Percentiles rank a stretch among this genome's conserved stretches.
phyloP scores from a whole-genome alignment of 495 filamentous ascomycete species.

The Astrocystis sublimbata region DNA sequence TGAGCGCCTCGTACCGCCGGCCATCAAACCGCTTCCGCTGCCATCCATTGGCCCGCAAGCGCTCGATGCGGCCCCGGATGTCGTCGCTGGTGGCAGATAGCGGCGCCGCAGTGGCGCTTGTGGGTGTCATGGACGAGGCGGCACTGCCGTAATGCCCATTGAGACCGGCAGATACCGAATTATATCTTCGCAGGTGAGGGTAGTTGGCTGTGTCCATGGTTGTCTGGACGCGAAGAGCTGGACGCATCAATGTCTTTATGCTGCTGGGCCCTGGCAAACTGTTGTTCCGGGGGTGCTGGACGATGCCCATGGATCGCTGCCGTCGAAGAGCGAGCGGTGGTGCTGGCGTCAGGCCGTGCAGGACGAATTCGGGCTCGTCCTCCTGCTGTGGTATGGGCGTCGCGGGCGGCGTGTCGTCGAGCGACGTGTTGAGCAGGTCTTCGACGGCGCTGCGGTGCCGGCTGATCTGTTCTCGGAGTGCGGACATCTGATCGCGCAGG shows the following conservation, averaged over 20 bases:
- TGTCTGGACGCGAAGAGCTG: slow-evolving; percentile 4
- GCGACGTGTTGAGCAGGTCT: slow-evolving; percentile 30
- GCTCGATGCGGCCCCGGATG: slow-evolving; percentile 45
- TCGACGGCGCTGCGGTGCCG: slow-evolving; percentile 43
- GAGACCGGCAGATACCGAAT: not conserved
- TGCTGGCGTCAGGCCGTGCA: not conserved
- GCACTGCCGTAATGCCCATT: not conserved
- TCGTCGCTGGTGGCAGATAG: not conserved
- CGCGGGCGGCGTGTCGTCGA: slow-evolving; percentile 19
- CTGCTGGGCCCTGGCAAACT: no score
- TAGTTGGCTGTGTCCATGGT: not conserved
- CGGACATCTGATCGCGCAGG: slow-evolving; percentile 43
- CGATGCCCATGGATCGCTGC: not conserved
- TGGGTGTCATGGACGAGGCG: not conserved
- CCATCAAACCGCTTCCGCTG: slow-evolving; percentile 52
- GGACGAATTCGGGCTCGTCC: no score
- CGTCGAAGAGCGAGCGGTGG: not conserved
- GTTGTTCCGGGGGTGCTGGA: not conserved
- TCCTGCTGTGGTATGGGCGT: not conserved
- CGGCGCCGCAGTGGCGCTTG: slow-evolving; percentile 14
- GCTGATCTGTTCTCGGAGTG: slow-evolving; percentile 40
- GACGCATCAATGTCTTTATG: not conserved
- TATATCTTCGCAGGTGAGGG: not conserved
- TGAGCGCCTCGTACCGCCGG: slow-evolving; percentile 48
- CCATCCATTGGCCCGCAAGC: slow-evolving; percentile 48